Percentiles rank a stretch among this genome's conserved stretches.
These are phyloP conservation scores for Yarrowia alimentaria DNA, from an alignment of 805 yeast genomes.

Conservation along the genomic window DNA sequence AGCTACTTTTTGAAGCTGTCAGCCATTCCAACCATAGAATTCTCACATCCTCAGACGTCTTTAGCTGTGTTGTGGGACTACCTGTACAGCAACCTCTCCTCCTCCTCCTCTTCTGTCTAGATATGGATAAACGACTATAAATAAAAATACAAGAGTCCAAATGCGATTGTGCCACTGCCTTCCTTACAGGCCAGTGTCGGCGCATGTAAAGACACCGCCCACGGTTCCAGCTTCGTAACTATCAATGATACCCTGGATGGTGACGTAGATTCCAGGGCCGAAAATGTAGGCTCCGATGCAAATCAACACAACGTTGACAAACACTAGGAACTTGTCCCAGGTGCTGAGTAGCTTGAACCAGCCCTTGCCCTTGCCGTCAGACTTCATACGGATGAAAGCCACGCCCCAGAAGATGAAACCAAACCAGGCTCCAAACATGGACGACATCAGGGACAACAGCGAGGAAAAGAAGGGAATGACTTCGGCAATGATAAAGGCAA, in stretches of 20 bases:
- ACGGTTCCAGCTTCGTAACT: constrained; percentile 51
- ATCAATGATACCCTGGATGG: constrained; percentile 53
- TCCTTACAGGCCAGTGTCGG: constrained; percentile 43
- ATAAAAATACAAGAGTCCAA: no score
- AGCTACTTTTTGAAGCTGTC: no score
- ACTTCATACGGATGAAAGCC: constrained; percentile 51
- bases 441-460: constrained; percentile 56
- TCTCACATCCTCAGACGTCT: no score
- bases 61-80: no score
- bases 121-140: neutral
- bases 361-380: constrained; percentile 37
- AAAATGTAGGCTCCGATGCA: constrained; percentile 52
- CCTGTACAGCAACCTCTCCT: no score
- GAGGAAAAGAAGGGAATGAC: constrained; percentile 65
- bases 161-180: no score
- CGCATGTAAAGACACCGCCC: constrained; percentile 55
- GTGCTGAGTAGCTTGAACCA: constrained; percentile 39
- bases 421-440: constrained; percentile 64
- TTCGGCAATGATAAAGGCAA: constrained; percentile 60
- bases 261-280: constrained; percentile 60
- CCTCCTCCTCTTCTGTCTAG: no score
- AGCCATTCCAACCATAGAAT: no score
- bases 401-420: constrained; percentile 63
- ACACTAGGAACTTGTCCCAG: constrained; percentile 43
- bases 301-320: constrained; percentile 44